Evolutionary conservation across 306 rosid species (phyloP), one percentile per base, ranked within the genome.

Genomic region (Castanea sativa): DNA sequence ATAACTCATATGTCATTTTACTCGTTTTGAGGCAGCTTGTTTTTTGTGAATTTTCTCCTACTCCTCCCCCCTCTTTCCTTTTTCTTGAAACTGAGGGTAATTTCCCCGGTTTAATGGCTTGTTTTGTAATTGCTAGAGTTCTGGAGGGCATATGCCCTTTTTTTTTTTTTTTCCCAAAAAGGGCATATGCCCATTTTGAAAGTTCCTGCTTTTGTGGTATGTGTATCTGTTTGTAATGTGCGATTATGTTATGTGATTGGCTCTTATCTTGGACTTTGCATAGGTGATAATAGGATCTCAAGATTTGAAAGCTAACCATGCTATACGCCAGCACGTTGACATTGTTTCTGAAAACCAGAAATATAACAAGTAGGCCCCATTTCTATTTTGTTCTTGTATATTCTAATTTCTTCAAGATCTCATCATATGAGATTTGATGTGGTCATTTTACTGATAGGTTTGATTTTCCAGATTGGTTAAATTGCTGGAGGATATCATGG

Each of bases 401-500:
- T 41, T 69, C 18, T 59, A 29, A 52, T 79, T 60, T 52, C 77
- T 80, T 49, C 30, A 35, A 74, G 27, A 23, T 33, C 74, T 64
- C 53, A 29, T 77, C 58, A 65, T 11, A 30, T 41, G 52, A 1
- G 43, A 38, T 38, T 38, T 38, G 43, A 38, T 38, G 10, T 6
- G 68, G 71, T 64, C 52, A 25, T 65, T 59, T 79, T 74, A 71
- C 70, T 75, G 75, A 84, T 86, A 75, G 41, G 77, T 51, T 43
- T 63, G 19, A 55, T 84, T 83, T 71, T 76, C 59, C 84, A 95
- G 99, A 89, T 83, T 95, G 88, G 98, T 95, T 76, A 95, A 91
- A 73, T 91, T 95, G 86, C 91, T 95, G 38, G 98, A 95, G 83
- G 99, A 93, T 79, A 93, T 93, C 79, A 95, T 95, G 98, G 98